A percentile compares a stretch with the other conserved stretches of the same genome.
phyloP scores from a whole-genome alignment of 108 stramenopile genomes.

The Cylindrotheca closterium region DNA sequence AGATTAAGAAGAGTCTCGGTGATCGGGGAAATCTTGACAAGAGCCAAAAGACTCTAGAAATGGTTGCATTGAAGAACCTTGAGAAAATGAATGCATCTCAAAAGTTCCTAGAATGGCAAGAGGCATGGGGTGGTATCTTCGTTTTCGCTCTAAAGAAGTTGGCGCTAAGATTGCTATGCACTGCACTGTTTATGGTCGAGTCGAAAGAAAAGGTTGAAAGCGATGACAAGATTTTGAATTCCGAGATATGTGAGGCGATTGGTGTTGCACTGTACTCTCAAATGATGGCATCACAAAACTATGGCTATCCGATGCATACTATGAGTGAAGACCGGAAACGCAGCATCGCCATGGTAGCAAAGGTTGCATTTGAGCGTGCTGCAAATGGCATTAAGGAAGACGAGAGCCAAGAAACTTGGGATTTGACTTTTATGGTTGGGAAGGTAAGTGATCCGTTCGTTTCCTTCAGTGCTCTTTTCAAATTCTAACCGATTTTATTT shows the following conservation, averaged over 20 bases:
- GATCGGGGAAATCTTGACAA: conserved; percentile 22
- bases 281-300: conserved; percentile 69
- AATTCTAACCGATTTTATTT: neutral
- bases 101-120: conserved; percentile 63
- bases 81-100: conserved; percentile 36
- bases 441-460: conserved; percentile 47
- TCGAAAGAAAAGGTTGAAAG: conserved; percentile 28
- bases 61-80: conserved; percentile 41
- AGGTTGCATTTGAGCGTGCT: conserved; percentile 57
- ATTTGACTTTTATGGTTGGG: conserved; percentile 78
- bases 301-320: conserved; percentile 71
- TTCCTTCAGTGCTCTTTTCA: neutral
- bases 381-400: conserved; percentile 20
- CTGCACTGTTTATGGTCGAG: conserved; percentile 55
- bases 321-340: conserved; percentile 61
- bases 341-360: conserved; percentile 50
- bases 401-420: conserved; percentile 53
- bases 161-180: conserved; percentile 38
- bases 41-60: conserved; percentile 7
- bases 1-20: neutral
- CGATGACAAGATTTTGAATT: conserved; percentile 30
- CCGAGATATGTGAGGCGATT: conserved; percentile 67
- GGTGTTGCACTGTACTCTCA: conserved; percentile 65
- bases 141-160: conserved; percentile 64
- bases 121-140: conserved; percentile 85